Conservation (phyloP, 169 alveolate genomes). For the Perkinsus olseni region DNA sequence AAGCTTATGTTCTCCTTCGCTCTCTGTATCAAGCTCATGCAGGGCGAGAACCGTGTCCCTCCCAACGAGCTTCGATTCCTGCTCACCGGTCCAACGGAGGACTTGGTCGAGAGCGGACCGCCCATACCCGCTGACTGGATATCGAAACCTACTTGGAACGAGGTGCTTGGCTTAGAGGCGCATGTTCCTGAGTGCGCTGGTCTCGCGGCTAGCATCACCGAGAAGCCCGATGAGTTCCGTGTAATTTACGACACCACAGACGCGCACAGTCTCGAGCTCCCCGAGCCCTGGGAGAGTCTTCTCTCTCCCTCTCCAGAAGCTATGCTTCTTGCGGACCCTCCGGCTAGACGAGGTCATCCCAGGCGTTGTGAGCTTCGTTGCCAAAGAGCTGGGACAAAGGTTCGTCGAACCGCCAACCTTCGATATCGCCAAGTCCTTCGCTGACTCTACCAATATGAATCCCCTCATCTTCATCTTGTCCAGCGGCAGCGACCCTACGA, state of each 20-base stretch:
- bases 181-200: slow-evolving; percentile 66
- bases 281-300: slow-evolving; percentile 74
- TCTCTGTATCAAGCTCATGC: slow-evolving; percentile 64
- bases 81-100: slow-evolving; percentile 84
- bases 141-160: slow-evolving; percentile 78
- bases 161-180: slow-evolving; percentile 59
- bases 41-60: slow-evolving; percentile 65
- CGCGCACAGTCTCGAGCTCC: slow-evolving; percentile 76
- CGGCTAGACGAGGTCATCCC: slow-evolving; percentile 73
- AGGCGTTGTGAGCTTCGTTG: slow-evolving; percentile 74
- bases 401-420: slow-evolving; percentile 82
- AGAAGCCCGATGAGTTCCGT: slow-evolving; percentile 55
- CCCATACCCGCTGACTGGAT: slow-evolving; percentile 62
- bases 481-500: slow-evolving; percentile 84
- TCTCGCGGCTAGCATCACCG: slow-evolving; percentile 59
- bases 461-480: slow-evolving; percentile 81
- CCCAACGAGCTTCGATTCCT: slow-evolving; percentile 78
- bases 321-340: slow-evolving; percentile 72
- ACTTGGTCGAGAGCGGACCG: slow-evolving; percentile 21
- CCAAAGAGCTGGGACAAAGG: slow-evolving; percentile 57
- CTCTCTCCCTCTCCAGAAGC: slow-evolving; percentile 61
- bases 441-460: slow-evolving; percentile 66
- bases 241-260: slow-evolving; percentile 69
- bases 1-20: slow-evolving; percentile 77
- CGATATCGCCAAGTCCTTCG: slow-evolving; percentile 67